Base-by-base conservation (phyloP, 768 basidiomycete species). In the Leucogyrophana mollusca region DNA sequence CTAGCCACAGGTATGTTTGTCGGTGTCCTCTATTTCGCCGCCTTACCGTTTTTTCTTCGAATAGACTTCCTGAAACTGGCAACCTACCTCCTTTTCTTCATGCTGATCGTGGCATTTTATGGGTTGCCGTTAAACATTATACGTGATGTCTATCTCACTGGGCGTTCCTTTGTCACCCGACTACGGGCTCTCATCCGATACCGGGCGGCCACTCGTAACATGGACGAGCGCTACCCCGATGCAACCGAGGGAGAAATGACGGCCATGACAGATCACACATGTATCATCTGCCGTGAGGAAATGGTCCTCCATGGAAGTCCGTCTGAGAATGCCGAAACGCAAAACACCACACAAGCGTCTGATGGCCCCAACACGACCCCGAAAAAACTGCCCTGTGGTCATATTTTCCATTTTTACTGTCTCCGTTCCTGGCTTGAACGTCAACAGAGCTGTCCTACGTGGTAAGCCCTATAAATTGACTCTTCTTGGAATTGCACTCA, bases 371-470 rank as follows among this genome's bases (percentile, higher is more conserved):
- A 97, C 59, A 91, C 90, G 44, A 94, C 94, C 11, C 94, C 95
- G 2, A 99, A 99, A 72, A 94, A 92, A 62, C 73, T 99, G 18
- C 91, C 88, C 8, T 99, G 96, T 68, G 94, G 94, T 1, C 96
- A 99, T 64, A 84, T 96, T 34, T 99, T 99, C 72, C 96, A 99
- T 68, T 95, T 97, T 64, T 85, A 97, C 59, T 99, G 96, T 66
- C 78, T 99, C 52, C 79, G 93, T 33, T 94, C 92, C 17, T 99
- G 96, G 96, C 78, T 99, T 21, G 96, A 99, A 66, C 79, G 96
- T 35, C 96, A 99, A 65, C 96, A 98, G 66, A 98, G 90, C 56
- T 99, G 96, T 64, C 96, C 96, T 2, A 99, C 96, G 34, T 99
- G 95, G 95, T 95, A 40, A 66, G 85, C 66, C n/a, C n/a, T 25